phyloP scores from a whole-genome alignment of 2,329 filamentous ascomycete genomes.

The Alternaria sp. region DNA sequence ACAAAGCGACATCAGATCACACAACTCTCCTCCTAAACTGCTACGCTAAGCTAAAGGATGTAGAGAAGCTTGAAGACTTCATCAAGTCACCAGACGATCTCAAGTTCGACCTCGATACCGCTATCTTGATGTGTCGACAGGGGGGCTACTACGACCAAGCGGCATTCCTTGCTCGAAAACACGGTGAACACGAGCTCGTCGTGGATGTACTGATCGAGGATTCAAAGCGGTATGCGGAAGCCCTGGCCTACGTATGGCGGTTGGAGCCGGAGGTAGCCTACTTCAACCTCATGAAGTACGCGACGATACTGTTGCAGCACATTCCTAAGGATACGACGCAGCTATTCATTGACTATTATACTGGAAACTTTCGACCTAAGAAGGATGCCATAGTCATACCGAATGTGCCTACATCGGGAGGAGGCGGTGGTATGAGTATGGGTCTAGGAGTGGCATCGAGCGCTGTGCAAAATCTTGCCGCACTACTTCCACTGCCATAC shows the following conservation, averaged over 20 bases:
- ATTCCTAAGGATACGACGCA: constrained; percentile 83
- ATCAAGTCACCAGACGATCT: constrained; percentile 95
- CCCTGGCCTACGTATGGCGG: constrained; percentile 89
- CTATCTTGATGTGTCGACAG: constrained; percentile 96
- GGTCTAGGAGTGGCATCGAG: constrained; percentile 66
- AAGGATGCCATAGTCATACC: constrained; percentile 66
- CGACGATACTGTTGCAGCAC: constrained; percentile 86
- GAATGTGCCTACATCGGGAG: constrained; percentile 57
- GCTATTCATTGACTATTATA: constrained; percentile 95
- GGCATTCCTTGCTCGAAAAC: constrained; percentile 91
- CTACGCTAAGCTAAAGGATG: constrained; percentile 97
- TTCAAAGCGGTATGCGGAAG: constrained; percentile 86
- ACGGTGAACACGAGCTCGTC: constrained; percentile 91
- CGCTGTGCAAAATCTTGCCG: constrained; percentile 85
- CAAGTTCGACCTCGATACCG: constrained; percentile 96
- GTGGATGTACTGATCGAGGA: constrained; percentile 97
- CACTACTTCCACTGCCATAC: constrained; percentile 83
- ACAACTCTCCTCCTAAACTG: constrained; percentile 95
- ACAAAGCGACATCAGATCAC: constrained; percentile 92
- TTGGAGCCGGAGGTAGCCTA: constrained; percentile 83
- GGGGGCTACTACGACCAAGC: constrained; percentile 97
- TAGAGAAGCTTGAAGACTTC: constrained; percentile 93
- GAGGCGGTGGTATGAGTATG: constrained; percentile 51
- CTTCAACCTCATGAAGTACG: constrained; percentile 91
- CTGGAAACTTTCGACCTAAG: constrained; percentile 79